Evolutionary conservation across 805 yeast genomes (phyloP), one percentile per base, ranked within the genome.

Genomic region (Saturnispora diversa): DNA sequence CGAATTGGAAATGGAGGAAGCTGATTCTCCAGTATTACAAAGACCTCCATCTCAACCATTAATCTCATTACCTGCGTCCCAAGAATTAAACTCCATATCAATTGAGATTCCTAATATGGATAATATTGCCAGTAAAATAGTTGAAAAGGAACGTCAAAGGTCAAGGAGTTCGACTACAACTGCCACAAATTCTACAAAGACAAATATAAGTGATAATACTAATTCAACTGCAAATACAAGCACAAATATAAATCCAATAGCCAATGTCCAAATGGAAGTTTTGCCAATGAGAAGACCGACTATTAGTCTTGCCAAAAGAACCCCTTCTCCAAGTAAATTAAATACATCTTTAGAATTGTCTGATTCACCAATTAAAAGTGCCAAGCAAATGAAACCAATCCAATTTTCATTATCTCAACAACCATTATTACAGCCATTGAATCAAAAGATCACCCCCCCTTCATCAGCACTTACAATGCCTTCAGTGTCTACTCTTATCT

Each of bases 71-170:
- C 34, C 39, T 15, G 26, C 35, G 9, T 24, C 36, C 5, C 44
- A 34, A 29, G 37, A 31, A 10, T 16, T 36, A 4, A 21, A 24
- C 8, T 72, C 82, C 2, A 72, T 72, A 22, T 72, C 72, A 44
- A 73, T 72, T 44, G 88, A 81, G 54, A 83, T 82, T 31, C 90
- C 90, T 4, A 76, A 70, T 46, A 75, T 79, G 71, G 80, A 74
- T 30, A 20, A 32, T 6, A 43, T 42, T 29, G 39, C 44, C 31
- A 24, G 20, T 25, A 17, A 37, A 30, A 42, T 26, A 43, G 44
- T 37, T 22, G 51, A 47, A 37, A 39, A 43, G 23, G 48, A 45
- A 31, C 44, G 43, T 13, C 48, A 45, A 23, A 45, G 63, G 39
- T 58, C 61, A 10, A 51, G 60, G 47, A 54, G 61, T 5, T 52